phyloP scores from a whole-genome alignment of 768 basidiomycete species.

The Mycena belliarum region DNA sequence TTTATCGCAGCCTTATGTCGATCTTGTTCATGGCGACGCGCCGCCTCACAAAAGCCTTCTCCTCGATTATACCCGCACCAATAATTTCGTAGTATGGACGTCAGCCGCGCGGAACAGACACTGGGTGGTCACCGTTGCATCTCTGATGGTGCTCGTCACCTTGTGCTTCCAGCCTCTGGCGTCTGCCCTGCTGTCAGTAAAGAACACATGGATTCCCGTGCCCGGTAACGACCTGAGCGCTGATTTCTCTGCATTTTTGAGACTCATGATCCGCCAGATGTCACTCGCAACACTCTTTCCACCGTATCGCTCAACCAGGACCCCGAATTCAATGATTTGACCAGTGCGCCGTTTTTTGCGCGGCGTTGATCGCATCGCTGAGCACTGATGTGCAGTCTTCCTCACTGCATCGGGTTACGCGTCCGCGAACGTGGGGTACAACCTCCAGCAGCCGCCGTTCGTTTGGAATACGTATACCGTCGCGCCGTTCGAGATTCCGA shows the following conservation, averaged over 20 bases:
- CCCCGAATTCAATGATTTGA: constrained; percentile 47
- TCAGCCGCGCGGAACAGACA: constrained; percentile 47
- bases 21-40: constrained; percentile 56
- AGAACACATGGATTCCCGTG: constrained; percentile 42
- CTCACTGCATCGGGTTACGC: constrained; percentile 57
- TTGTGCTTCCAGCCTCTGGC: constrained; percentile 55
- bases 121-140: constrained; percentile 50
- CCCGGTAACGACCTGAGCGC: constrained; percentile 35
- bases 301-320: constrained; percentile 48
- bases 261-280: constrained; percentile 28
- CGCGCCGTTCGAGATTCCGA: constrained; percentile 44
- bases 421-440: constrained; percentile 48
- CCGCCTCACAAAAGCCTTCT: constrained; percentile 53
- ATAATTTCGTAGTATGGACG: constrained; percentile 51
- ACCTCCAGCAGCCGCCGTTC: constrained; percentile 47
- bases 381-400: constrained; percentile 38
- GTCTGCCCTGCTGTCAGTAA: constrained; percentile 49
- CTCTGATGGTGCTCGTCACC: constrained; percentile 48
- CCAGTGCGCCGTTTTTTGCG: constrained; percentile 34
- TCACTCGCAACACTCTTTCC: constrained; percentile 37
- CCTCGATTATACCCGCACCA: constrained; percentile 56
- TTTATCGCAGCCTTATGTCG: constrained; percentile 50
- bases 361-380: neutral
- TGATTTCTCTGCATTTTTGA: neutral
- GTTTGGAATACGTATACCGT: constrained; percentile 46